Base-by-base conservation (phyloP, 2,329 filamentous ascomycete genomes). In the Davidsoniella eucalypti region DNA sequence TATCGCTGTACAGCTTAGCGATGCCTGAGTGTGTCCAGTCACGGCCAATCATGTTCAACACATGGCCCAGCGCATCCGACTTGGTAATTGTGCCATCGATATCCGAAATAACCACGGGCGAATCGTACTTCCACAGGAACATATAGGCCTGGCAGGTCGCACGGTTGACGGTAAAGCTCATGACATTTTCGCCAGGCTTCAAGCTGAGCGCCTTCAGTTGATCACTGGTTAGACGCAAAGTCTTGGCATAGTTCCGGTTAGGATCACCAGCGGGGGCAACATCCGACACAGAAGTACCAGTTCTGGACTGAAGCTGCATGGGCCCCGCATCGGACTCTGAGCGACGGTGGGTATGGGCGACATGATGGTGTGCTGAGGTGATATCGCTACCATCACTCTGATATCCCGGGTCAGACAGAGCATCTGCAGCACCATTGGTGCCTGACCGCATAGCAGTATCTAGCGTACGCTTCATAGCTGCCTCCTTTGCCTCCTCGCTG, bases 11-110 rank as follows among this genome's bases (percentile, higher is more conserved):
- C 7, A 98, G 73, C 67, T 98, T 98, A 18, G 92, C 93, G 21
- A 98, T 90, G 37, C 92, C 92, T 14, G 87, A 76, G 63, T 98
- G 92, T 2, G 92, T 98, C 92, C 92, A 98, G 65, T 98, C 92
- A 44, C 92, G 82, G 40, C 92, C 92, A 56, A 98, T 90, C 78
- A 92, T 92, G 68, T 90, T 96, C 49, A 96, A 67, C 41, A 98
- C 86, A 60, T 98, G 92, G 12, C 92, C 92, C 12, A 94, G 70
- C 14, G 87, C 88, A 66, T 95, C 88, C 2, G 88, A 94, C 67
- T 98, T 98, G 53, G 92, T 98, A 59, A 98, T 98, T 18, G 92
- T 98, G 47, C 92, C 92, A 64, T 98, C 92, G 59, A 98, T 96
- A 64, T 98, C 92, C 1, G 90, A 96, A 55, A 98, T 95, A 44